Conservation (phyloP, 768 basidiomycete genomes). For the Vishniacozyma victoriae region DNA sequence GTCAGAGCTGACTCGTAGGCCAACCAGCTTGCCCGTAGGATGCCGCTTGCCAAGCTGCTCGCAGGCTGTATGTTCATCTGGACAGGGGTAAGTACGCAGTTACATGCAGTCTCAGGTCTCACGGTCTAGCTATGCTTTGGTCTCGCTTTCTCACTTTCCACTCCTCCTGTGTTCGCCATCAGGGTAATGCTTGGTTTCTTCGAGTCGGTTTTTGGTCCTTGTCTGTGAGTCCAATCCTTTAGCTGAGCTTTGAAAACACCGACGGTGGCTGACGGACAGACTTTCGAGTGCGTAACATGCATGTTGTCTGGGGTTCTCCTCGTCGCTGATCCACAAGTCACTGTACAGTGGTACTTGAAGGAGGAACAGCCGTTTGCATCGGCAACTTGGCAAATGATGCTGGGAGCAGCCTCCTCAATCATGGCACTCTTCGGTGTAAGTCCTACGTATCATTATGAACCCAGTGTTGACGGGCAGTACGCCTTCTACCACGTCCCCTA, state of each 20-base stretch:
- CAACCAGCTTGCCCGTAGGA: conserved; percentile 21
- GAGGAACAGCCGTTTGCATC: conserved; percentile 24
- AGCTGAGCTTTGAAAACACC: neutral
- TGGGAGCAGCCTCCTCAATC: conserved; percentile 3
- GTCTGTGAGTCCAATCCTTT: neutral
- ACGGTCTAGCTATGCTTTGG: conserved; percentile 16
- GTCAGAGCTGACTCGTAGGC: conserved; percentile 3
- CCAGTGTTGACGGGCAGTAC: no score
- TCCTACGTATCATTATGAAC: no score
- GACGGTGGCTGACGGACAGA: no score
- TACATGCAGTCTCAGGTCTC: no score
- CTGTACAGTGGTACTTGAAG: conserved; percentile 26
- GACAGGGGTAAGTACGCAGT: conserved; percentile 12
- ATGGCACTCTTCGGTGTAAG: no score
- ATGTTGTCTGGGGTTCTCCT: no score
- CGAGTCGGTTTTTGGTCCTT: conserved; percentile 24
- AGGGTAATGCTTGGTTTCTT: conserved; percentile 26
- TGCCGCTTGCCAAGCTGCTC: conserved; percentile 25
- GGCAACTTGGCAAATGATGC: conserved; percentile 20
- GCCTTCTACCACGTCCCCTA: conserved; percentile 21
- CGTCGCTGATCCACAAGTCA: no score
- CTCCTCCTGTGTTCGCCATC: conserved; percentile 21
- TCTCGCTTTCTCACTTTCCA: conserved; percentile 13
- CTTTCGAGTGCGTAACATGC: no score
- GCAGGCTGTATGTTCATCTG: conserved; percentile 21